phyloP scores from a whole-genome alignment of 2,329 filamentous ascomycete genomes.

The Pyricularia pennisetigena region DNA sequence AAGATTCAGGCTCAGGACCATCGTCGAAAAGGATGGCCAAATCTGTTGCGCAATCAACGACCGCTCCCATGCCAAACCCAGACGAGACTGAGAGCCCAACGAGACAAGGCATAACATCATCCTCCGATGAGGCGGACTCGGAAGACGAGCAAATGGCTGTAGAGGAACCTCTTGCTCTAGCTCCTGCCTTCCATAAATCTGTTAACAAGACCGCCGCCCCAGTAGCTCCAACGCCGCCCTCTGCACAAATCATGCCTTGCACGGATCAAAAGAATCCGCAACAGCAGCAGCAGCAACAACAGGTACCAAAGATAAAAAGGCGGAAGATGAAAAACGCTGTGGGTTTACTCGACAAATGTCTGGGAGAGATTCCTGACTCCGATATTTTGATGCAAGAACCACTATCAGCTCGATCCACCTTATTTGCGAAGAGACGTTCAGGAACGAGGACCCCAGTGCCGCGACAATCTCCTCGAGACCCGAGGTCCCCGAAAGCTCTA shows the following conservation, averaged over 20 bases:
- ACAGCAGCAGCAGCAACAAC: not conserved
- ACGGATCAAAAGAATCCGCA: slow-evolving; percentile 5
- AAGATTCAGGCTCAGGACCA: not conserved
- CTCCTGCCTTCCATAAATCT: slow-evolving; percentile 4
- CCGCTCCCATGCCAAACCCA: not conserved
- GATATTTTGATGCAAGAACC: not conserved
- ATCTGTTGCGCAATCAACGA: not conserved
- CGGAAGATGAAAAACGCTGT: not conserved
- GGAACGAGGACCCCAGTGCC: not conserved
- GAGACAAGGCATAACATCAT: not conserved
- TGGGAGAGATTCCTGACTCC: not conserved
- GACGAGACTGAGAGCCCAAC: not conserved
- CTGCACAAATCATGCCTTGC: slow-evolving; percentile 16
- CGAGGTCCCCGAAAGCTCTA: not conserved
- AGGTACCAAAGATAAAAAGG: not conserved
- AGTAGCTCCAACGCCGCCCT: slow-evolving; percentile 15
- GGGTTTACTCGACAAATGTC: not conserved
- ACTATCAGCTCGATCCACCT: not conserved
- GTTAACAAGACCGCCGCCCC: not conserved
- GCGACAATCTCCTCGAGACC: not conserved
- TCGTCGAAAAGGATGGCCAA: not conserved
- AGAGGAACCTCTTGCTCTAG: slow-evolving; percentile 10
- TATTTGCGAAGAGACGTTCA: not conserved
- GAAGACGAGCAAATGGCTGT: slow-evolving; percentile 12
- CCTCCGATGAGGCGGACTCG: slow-evolving; percentile 4